Evolutionary conservation across 192 early-diverging fungal species (phyloP), one percentile per base, ranked within the genome.

Genomic region (Funneliformis geosporum): DNA sequence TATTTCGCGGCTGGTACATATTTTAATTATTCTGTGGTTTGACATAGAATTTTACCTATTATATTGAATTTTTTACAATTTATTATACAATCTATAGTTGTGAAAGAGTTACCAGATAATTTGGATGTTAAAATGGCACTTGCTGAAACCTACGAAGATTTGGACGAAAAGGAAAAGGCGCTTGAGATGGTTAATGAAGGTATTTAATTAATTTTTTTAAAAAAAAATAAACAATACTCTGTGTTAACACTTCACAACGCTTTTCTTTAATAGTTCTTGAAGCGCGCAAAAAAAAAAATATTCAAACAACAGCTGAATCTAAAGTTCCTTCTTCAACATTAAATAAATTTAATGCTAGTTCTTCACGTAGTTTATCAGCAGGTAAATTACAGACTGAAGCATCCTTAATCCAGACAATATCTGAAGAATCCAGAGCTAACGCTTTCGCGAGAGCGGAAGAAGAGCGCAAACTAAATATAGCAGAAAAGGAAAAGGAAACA

Each of bases 141-240:
- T 5, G 93, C 92, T 18, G 83, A 90, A 66, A 86, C 95, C 0
- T 94, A 93, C 69, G 91, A 95, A 79, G 92, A 91, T 59, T 83
- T 92, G 55, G 94, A 93, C 39, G 83, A 87, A 42, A 83, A 88
- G 40, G 84, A 82, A 33, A 83, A 85, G 39, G 89, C 89, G 8
- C 81, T 88, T 14, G 84, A 85, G 11, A 75, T 89, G 10, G 88
- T 87, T 11, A 86, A 87, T 23, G 81, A 82, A 75, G 86, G 87
- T 86, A 81, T 73, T 76, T 61, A 46, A 4, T 47, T 39, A 64
- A 6, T 1, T 66, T 11, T 27, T 60, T 1, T 23, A 8, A 0
- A n/a, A 39, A 62, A 33, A 4, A 33, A 40, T 55, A 9, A 4
- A 12, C 8, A 59, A 27, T 44, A 2, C 2, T 33, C 33, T 28